These are phyloP conservation scores for Hyphopichia khmerensis DNA, from an alignment of 1,139 yeast species.

Conservation along the genomic window DNA sequence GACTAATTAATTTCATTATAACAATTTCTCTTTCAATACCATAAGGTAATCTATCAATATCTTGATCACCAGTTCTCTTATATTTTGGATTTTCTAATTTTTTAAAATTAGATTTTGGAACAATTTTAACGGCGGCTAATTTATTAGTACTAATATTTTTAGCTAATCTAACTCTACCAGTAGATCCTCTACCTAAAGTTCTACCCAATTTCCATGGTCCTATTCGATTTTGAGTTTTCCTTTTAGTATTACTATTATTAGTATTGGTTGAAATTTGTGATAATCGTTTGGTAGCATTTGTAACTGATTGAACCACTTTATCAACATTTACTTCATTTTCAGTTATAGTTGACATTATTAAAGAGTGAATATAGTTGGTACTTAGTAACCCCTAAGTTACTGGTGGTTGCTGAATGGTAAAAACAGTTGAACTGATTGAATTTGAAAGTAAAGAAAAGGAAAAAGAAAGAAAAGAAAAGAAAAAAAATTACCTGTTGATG, in stretches of 20 bases:
- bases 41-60: constrained; percentile 70
- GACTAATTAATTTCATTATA: constrained; percentile 86
- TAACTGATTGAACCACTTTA: constrained; percentile 52
- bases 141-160: constrained; percentile 81
- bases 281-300: constrained; percentile 62
- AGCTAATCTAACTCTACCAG: constrained; percentile 92
- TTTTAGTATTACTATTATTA: constrained; percentile 44
- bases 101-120: constrained; percentile 71
- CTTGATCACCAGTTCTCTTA: constrained; percentile 37
- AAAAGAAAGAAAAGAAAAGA: background rate
- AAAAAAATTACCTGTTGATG: background rate
- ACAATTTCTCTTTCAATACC: constrained; percentile 97
- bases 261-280: constrained; percentile 64
- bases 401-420: constrained; percentile 12
- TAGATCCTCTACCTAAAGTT: constrained; percentile 91
- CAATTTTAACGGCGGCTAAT: constrained; percentile 95
- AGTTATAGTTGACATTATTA: background rate
- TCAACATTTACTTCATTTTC: constrained; percentile 30
- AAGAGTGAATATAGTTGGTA: constrained; percentile 1
- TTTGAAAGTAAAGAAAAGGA: background rate
- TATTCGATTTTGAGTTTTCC: constrained; percentile 67
- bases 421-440: background rate
- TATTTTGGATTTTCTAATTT: constrained; percentile 56
- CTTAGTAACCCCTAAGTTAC: background rate
- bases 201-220: constrained; percentile 98